Evolutionary conservation across 768 basidiomycete genomes (phyloP).

Genomic region (Suillus occidentalis): DNA sequence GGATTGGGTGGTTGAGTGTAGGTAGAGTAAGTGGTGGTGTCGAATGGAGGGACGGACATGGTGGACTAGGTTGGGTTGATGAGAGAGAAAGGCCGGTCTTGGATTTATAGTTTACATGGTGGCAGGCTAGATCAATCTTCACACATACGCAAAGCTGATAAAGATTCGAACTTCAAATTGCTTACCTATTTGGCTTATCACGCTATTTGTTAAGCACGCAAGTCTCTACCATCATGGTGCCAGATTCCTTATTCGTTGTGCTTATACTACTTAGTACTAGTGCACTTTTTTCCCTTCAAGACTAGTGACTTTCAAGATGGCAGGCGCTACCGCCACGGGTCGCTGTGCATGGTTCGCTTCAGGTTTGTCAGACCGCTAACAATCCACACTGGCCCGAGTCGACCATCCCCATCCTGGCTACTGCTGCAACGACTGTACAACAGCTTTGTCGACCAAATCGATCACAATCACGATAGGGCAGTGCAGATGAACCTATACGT

Average conservation of each 20-base stretch:
- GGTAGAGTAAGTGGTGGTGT: constrained; percentile 14
- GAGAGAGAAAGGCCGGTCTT: no score
- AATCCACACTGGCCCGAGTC: no score
- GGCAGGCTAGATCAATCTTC: background rate
- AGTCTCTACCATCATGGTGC: background rate
- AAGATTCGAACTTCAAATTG: background rate
- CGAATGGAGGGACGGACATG: constrained; percentile 33
- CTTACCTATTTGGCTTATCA: background rate
- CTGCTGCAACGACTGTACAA: background rate
- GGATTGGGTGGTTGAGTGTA: constrained; percentile 34
- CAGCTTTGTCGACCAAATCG: no score
- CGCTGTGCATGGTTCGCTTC: background rate
- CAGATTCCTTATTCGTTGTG: no score
- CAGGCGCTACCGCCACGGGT: no score
- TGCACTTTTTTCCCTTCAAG: no score
- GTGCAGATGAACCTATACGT: no score
- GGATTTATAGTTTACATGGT: constrained; percentile 2
- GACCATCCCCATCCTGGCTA: background rate
- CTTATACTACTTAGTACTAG: no score
- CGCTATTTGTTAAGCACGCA: background rate
- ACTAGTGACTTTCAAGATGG: no score
- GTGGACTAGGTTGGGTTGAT: background rate
- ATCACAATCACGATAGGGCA: no score
- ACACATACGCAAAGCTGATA: background rate
- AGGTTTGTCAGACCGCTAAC: background rate